Percentiles rank a stretch among this genome's conserved stretches.
Conservation (phyloP, 2,329 filamentous ascomycete genomes). For the Nemania sp. region DNA sequence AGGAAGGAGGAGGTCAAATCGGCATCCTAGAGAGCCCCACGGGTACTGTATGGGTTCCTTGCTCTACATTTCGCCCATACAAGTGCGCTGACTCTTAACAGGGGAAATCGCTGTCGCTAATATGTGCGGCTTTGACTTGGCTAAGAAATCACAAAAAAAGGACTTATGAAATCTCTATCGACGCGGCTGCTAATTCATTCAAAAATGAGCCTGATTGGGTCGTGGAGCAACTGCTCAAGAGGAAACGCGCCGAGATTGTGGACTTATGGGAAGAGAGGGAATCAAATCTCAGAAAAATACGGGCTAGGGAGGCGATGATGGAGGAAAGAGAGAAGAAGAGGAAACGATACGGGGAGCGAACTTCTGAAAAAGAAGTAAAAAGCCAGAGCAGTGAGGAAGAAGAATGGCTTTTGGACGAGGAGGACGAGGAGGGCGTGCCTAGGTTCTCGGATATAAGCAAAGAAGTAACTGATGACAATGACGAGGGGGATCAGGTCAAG, state of each 20-base stretch:
- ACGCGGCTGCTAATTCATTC: constrained; percentile 57
- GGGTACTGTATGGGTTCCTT: constrained; percentile 66
- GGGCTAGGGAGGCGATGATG: constrained; percentile 70
- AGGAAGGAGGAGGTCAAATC: constrained; percentile 76
- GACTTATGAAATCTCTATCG: constrained; percentile 66
- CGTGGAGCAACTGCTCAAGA: constrained; percentile 77
- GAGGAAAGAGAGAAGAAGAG: constrained; percentile 64
- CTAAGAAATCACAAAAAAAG: constrained; percentile 81
- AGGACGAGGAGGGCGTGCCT: constrained; percentile 62
- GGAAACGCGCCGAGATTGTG: constrained; percentile 75
- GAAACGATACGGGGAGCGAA: constrained; percentile 57
- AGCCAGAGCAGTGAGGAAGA: constrained; percentile 59
- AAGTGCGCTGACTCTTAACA: constrained; percentile 51
- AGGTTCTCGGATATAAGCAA: constrained; percentile 72
- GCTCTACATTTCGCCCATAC: not conserved
- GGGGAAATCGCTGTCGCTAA: constrained; percentile 92
- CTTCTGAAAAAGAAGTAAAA: constrained; percentile 34
- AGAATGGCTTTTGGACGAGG: constrained; percentile 79
- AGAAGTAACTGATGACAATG: constrained; percentile 63
- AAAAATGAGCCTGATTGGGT: constrained; percentile 88
- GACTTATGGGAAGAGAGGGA: constrained; percentile 79
- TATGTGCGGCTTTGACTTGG: constrained; percentile 91
- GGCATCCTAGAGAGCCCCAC: constrained; percentile 96
- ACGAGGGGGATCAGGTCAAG: constrained; percentile 68
- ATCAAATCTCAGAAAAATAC: constrained; percentile 72